Evolutionary conservation across 2,329 filamentous ascomycete species (phyloP).

Genomic region (Aspergillus sp.): DNA sequence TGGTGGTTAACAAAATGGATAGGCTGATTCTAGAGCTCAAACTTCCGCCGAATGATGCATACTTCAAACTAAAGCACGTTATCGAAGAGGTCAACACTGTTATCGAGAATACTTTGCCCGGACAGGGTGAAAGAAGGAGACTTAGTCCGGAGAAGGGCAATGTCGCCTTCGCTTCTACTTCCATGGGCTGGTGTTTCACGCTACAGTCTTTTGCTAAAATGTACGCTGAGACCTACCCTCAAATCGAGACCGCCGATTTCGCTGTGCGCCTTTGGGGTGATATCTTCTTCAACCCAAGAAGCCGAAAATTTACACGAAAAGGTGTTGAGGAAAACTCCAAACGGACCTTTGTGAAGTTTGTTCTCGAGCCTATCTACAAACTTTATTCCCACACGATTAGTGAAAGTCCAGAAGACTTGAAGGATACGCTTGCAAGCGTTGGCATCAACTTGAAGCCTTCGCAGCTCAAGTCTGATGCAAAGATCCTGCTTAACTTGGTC

Average conservation of each 20-base stretch:
- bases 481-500: conserved; percentile 79
- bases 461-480: conserved; percentile 85
- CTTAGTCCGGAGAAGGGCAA: conserved; percentile 96
- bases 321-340: conserved; percentile 73
- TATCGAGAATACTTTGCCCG: conserved; percentile 82
- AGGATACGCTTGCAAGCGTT: conserved; percentile 69
- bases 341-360: conserved; percentile 87
- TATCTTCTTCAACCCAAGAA: conserved; percentile 89
- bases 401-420: conserved; percentile 79
- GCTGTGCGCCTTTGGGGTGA: conserved; percentile 88
- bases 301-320: conserved; percentile 88
- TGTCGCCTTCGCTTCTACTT: conserved; percentile 90
- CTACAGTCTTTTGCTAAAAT: conserved; percentile 90
- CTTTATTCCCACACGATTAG: conserved; percentile 93
- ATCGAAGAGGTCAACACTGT: conserved; percentile 96
- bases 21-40: conserved; percentile 90
- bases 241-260: conserved; percentile 78
- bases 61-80: conserved; percentile 99
- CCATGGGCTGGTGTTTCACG: conserved; percentile 96
- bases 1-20: conserved; percentile 97
- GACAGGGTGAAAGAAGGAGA: conserved; percentile 70
- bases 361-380: conserved; percentile 97
- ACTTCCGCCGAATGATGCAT: conserved; percentile 88
- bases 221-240: conserved; percentile 85
- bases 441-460: conserved; percentile 87